Evolutionary conservation across 805 yeast species (phyloP).

Genomic region (Isabelozyma gotoi): DNA sequence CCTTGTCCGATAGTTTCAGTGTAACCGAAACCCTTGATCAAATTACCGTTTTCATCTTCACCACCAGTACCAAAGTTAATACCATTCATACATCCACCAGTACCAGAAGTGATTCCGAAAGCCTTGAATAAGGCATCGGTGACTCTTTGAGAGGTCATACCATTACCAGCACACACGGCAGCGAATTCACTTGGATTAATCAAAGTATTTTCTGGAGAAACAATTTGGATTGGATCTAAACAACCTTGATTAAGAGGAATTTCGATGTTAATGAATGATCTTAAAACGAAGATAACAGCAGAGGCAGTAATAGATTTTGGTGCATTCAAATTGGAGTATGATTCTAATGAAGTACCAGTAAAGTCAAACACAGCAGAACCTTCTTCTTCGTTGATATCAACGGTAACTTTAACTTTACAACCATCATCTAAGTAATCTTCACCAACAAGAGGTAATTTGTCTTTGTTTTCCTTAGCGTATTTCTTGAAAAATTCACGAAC

Average conservation of each 20-base stretch:
- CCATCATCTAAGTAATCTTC: conserved; percentile 19
- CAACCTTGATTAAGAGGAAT: conserved; percentile 22
- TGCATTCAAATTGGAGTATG: conserved; percentile 17
- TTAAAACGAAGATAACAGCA: conserved; percentile 14
- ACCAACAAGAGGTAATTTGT: conserved; percentile 28
- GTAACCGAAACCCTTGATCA: conserved; percentile 15
- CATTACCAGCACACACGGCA: conserved; percentile 19
- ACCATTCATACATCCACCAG: conserved; percentile 21
- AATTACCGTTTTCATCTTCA: conserved; percentile 11
- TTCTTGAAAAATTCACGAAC: conserved; percentile 44
- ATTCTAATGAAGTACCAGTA: conserved; percentile 22
- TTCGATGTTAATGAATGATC: conserved; percentile 17
- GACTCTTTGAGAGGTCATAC: conserved; percentile 20
- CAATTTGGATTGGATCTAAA: conserved; percentile 14
- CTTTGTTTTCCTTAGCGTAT: conserved; percentile 37
- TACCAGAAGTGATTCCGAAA: conserved; percentile 16
- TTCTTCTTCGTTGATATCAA: conserved; percentile 15
- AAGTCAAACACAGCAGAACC: conserved; percentile 26
- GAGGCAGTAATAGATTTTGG: conserved; percentile 16
- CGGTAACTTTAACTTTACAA: conserved; percentile 11
- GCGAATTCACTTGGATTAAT: conserved; percentile 17
- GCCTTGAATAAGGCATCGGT: conserved; percentile 20
- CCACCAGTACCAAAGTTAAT: conserved; percentile 20
- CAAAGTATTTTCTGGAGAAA: conserved; percentile 13
- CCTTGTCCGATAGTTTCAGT: conserved; percentile 13